Conservation (phyloP, 2,329 filamentous ascomycete genomes). For the Fonsecaea nubica region DNA sequence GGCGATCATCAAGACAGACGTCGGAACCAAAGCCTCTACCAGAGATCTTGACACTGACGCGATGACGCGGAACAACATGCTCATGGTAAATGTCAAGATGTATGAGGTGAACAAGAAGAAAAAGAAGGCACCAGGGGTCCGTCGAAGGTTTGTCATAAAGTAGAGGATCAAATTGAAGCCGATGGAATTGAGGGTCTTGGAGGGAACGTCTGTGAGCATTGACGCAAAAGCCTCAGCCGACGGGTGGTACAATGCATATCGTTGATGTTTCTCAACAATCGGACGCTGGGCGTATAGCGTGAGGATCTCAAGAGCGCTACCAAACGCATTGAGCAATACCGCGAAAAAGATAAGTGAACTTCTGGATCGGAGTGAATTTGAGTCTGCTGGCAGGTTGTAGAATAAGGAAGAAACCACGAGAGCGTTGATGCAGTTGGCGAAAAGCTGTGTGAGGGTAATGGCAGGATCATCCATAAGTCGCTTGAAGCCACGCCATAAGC, state of each 20-base stretch:
- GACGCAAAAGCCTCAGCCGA: slow-evolving; percentile 84
- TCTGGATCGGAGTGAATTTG: slow-evolving; percentile 67
- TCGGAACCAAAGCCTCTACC: slow-evolving; percentile 63
- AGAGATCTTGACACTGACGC: slow-evolving; percentile 73
- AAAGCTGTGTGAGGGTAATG: slow-evolving; percentile 68
- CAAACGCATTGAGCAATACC: slow-evolving; percentile 66
- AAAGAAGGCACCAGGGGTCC: slow-evolving; percentile 79
- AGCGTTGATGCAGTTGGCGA: slow-evolving; percentile 63
- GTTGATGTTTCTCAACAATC: slow-evolving; percentile 87
- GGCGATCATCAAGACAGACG: slow-evolving; percentile 59
- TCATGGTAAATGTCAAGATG: slow-evolving; percentile 63
- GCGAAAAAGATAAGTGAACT: slow-evolving; percentile 69
- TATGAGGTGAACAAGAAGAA: slow-evolving; percentile 77
- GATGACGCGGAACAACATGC: slow-evolving; percentile 71
- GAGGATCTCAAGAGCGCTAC: slow-evolving; percentile 72
- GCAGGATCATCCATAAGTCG: slow-evolving; percentile 70
- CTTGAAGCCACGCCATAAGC: slow-evolving; percentile 67
- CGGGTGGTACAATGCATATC: slow-evolving; percentile 88
- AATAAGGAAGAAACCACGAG: slow-evolving; percentile 71
- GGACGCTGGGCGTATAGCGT: slow-evolving; percentile 85
- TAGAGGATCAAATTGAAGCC: slow-evolving; percentile 82
- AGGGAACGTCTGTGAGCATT: slow-evolving; percentile 84
- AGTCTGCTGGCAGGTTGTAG: slow-evolving; percentile 65
- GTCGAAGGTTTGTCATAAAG: slow-evolving; percentile 82
- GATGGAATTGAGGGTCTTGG: slow-evolving; percentile 76